Base-by-base conservation (phyloP, 192 early-diverging fungal genomes). In the Mortierella claussenii region DNA sequence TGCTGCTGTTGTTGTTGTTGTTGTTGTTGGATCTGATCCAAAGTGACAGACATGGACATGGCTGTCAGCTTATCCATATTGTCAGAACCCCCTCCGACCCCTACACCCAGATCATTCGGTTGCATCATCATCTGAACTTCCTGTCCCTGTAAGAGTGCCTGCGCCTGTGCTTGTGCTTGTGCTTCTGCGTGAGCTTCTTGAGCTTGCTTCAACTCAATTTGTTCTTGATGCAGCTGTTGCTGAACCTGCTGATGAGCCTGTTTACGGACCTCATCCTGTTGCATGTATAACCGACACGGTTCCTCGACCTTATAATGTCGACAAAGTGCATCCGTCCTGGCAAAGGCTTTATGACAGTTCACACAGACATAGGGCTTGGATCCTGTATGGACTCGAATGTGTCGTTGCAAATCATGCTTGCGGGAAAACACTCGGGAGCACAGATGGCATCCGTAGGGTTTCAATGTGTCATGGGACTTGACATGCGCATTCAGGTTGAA, bases 371-470 rank as follows among this genome's bases (percentile, higher is more conserved):
- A 92, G 0, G 93, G 90, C 40, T 88, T 89, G 12, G 79, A 86
- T 0, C 88, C 88, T 0, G 88, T 87, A 47, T 89, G 88, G 13
- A 88, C 83, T 33, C 88, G 80, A 31, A 82, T 84, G 51, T 94
- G 92, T 21, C 93, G 79, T 55, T 91, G 85, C 27, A 91, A 79
- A 83, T 94, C 93, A 65, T 94, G 93, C 61, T 92, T 92, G 11
- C 93, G 85, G 9, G 88, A 82, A 78, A 94, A 95, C 6, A 90
- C 86, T 20, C 85, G 50, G 1, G 82, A 44, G 68, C 94, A 95
- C 13, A 80, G 33, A 24, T 74, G 53, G 53, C 93, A 94, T 30
- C 66, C 65, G 71, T 87, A 90, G 4, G 93, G 89, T 44, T 85
- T 78, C 43, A 79, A 60, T 31, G 68, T 73, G 5, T 88, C 80